Conservation (phyloP, 257 asterid genomes). For the Petunia axillaris region DNA sequence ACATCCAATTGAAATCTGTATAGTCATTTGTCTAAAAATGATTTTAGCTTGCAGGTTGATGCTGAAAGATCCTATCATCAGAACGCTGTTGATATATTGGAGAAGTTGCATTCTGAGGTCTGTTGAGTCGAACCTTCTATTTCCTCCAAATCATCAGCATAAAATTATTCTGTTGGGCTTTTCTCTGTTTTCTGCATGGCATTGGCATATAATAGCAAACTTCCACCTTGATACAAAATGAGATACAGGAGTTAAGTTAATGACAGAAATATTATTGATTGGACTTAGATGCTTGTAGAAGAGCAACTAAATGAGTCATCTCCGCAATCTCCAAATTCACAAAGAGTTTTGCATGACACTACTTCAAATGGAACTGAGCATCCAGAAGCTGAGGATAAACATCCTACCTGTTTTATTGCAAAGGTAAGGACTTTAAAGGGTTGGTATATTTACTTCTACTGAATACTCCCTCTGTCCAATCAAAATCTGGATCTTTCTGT, state of each 20-base stretch:
- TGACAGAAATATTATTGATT: conserved; percentile 21
- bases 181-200: background rate
- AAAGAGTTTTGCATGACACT: conserved; percentile 40
- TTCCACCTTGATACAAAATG: conserved; percentile 2
- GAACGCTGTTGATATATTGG: conserved; percentile 66
- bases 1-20: conserved; percentile 7
- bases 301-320: conserved; percentile 63
- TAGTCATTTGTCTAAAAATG: conserved; percentile 31
- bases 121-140: conserved; percentile 24
- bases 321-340: conserved; percentile 43
- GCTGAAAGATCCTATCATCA: conserved; percentile 94
- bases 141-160: conserved; percentile 20
- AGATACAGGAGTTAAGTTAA: background rate
- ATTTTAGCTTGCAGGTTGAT: conserved; percentile 63
- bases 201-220: background rate
- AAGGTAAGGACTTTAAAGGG: conserved; percentile 49
- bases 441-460: background rate
- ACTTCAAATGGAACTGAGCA: conserved; percentile 43
- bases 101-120: conserved; percentile 88
- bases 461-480: background rate
- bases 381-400: conserved; percentile 43
- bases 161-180: background rate
- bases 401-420: conserved; percentile 54
- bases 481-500: background rate
- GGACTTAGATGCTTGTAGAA: conserved; percentile 67